Evolutionary conservation across 2,329 filamentous ascomycete genomes (phyloP).

Genomic region (Pseudogymnoascus sp.): DNA sequence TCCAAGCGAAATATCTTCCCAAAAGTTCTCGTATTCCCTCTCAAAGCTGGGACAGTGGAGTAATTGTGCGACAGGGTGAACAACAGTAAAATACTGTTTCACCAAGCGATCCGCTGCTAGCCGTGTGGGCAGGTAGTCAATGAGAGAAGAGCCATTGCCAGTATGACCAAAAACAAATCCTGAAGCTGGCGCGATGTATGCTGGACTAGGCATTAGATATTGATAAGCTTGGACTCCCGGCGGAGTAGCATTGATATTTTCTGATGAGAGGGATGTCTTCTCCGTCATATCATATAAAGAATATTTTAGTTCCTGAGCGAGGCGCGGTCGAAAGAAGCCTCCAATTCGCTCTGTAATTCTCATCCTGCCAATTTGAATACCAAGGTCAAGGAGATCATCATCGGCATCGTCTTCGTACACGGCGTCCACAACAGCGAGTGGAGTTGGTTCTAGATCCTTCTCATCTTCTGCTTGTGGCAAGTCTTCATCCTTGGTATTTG

Average conservation of each 20-base stretch:
- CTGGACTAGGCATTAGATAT: constrained; percentile 54
- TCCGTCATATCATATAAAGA: background rate
- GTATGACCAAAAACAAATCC: constrained; percentile 56
- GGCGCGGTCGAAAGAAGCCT: constrained; percentile 60
- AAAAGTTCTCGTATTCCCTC: constrained; percentile 55
- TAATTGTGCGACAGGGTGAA: constrained; percentile 60
- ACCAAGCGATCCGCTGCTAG: constrained; percentile 52
- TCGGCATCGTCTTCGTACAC: constrained; percentile 58
- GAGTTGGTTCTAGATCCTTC: constrained; percentile 55
- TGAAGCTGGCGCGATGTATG: constrained; percentile 60
- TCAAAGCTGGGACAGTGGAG: constrained; percentile 61
- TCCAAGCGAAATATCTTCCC: constrained; percentile 49
- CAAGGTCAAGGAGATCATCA: constrained; percentile 62
- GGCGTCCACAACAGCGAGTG: constrained; percentile 54
- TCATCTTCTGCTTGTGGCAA: constrained; percentile 42
- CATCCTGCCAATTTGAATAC: constrained; percentile 63
- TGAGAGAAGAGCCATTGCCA: constrained; percentile 40
- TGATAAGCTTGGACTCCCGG: constrained; percentile 28
- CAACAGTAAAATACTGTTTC: constrained; percentile 57
- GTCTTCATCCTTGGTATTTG: constrained; percentile 42
- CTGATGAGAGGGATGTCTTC: background rate
- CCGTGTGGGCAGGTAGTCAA: constrained; percentile 53
- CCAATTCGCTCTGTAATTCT: constrained; percentile 67
- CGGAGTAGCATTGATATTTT: background rate
- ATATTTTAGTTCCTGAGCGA: constrained; percentile 54